Evolutionary conservation across 306 rosid genomes (phyloP).

Genomic region (Pueraria montana): DNA sequence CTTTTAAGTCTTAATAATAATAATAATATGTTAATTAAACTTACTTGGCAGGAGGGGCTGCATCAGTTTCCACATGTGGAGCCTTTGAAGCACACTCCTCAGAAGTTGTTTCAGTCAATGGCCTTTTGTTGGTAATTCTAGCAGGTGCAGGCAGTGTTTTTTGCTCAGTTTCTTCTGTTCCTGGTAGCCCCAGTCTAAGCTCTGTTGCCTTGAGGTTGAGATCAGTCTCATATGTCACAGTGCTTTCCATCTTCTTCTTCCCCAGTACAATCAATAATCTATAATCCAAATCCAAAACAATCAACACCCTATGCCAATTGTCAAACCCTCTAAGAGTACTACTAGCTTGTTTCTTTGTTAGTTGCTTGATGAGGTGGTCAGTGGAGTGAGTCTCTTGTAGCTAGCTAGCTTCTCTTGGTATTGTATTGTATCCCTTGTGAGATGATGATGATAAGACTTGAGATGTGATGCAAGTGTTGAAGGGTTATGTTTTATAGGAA

Average conservation of each 20-base stretch:
- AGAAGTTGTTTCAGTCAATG: conserved; percentile 52
- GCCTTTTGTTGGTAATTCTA: conserved; percentile 63
- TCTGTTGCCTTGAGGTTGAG: conserved; percentile 89
- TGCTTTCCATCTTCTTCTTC: conserved; percentile 59
- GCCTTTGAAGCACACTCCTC: conserved; percentile 54
- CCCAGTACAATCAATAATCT: neutral
- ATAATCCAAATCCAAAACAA: no score
- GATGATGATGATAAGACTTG: conserved; percentile 28
- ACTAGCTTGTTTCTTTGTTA: conserved; percentile 6
- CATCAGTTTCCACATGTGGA: conserved; percentile 35
- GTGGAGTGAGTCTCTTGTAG: conserved; percentile 25
- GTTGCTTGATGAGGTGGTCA: neutral
- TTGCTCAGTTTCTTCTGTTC: conserved; percentile 59
- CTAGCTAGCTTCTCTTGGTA: neutral
- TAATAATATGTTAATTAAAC: conserved; percentile 28
- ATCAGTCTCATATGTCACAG: conserved; percentile 59
- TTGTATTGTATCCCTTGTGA: conserved; percentile 15
- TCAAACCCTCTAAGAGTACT: neutral
- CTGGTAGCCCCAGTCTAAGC: conserved; percentile 84
- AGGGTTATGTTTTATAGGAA: conserved; percentile 56
- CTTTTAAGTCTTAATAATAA: neutral
- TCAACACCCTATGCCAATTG: neutral
- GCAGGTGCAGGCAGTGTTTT: neutral
- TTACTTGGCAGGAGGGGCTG: conserved; percentile 79
- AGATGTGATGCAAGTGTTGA: conserved; percentile 37